Evolutionary conservation across 306 rosid genomes (phyloP).

Genomic region (barrel medic (Medicago truncatula)): MtrunA17r5.0-ANR NC_053048.1:9706001-9706500

Average conservation of each 20-base stretch:
- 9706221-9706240: slow-evolving; percentile 85
- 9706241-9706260: slow-evolving; percentile 81
- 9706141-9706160: slow-evolving; percentile 70
- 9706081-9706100: slow-evolving; percentile 73
- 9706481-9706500: no score
- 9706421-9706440: no score
- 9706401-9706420: no score
- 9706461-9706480: no score
- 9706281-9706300: slow-evolving; percentile 87
- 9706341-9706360: no score
- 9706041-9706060: slow-evolving; percentile 84
- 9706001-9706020: slow-evolving; percentile 85
- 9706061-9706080: slow-evolving; percentile 90
- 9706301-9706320: slow-evolving; percentile 52
- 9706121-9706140: slow-evolving; percentile 20
- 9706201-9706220: slow-evolving; percentile 87
- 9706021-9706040: slow-evolving; percentile 95
- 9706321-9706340: no score
- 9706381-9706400: no score
- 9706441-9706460: no score
- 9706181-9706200: slow-evolving; percentile 79
- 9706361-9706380: no score
- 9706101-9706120: slow-evolving; percentile 21
- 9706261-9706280: slow-evolving; percentile 82
- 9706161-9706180: slow-evolving; percentile 48